Conservation (phyloP, 495 filamentous ascomycete species). For the Parathielavia appendiculata region DNA sequence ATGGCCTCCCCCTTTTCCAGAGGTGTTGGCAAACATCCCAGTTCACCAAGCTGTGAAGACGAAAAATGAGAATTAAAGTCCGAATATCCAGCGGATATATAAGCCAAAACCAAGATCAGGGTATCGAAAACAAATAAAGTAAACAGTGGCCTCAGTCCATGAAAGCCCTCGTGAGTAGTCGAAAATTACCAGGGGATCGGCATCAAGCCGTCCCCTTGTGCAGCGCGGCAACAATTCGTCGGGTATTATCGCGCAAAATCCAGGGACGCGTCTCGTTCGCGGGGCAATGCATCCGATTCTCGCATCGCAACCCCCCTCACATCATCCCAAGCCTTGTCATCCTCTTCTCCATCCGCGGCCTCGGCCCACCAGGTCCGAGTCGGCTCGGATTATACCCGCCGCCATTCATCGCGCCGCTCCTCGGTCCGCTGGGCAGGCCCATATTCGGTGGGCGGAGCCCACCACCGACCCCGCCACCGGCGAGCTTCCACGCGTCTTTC, state of each 20-base stretch:
- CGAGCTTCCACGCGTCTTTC: slow-evolving; percentile 67
- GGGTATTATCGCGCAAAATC: neutral
- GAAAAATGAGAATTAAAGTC: slow-evolving; percentile 1
- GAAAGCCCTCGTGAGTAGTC: neutral
- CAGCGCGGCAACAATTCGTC: slow-evolving; percentile 1
- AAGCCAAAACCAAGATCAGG: slow-evolving; percentile 8
- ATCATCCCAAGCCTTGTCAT: slow-evolving; percentile 88
- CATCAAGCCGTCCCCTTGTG: slow-evolving; percentile 13
- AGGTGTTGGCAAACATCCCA: neutral
- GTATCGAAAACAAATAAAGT: slow-evolving; percentile 10
- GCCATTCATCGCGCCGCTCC: neutral
- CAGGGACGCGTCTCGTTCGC: neutral
- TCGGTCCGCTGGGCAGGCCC: slow-evolving; percentile 12
- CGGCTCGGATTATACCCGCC: slow-evolving; percentile 14
- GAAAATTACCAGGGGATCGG: neutral
- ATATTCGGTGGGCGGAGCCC: neutral
- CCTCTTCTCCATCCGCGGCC: slow-evolving; percentile 60
- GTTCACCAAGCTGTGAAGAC: neutral
- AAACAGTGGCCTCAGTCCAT: slow-evolving; percentile 13
- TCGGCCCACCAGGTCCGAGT: slow-evolving; percentile 21
- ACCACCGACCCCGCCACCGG: slow-evolving; percentile 18
- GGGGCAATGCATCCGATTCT: neutral
- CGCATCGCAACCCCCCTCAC: slow-evolving; percentile 32
- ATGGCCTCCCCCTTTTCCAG: neutral
- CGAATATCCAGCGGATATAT: slow-evolving; percentile 16